These are phyloP conservation scores for Clavispora carvajalis DNA, from an alignment of 805 yeast genomes.

Conservation along the genomic window DNA sequence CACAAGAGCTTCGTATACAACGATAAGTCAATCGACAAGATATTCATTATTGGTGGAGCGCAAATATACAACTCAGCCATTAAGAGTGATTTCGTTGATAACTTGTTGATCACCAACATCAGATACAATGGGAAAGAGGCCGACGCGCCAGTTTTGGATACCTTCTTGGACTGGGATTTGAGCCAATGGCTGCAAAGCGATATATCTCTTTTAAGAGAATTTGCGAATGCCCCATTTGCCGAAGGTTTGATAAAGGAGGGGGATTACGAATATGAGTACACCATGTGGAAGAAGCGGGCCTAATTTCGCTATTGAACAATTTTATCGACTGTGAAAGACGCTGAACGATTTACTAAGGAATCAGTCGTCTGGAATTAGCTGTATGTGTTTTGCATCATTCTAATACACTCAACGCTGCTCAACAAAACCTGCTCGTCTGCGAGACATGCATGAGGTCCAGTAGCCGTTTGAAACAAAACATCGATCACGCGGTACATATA, in stretches of 20 bases:
- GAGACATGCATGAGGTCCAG: too few relatives aligned
- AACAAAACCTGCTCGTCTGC: too few relatives aligned
- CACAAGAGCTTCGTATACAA: neutral
- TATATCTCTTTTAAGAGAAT: conserved; percentile 29
- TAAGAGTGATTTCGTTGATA: conserved; percentile 39
- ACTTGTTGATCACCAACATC: conserved; percentile 69
- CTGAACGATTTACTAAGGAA: too few relatives aligned
- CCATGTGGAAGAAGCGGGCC: conserved; percentile 45
- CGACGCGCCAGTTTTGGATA: conserved; percentile 60
- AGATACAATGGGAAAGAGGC: conserved; percentile 18
- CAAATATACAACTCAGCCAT: conserved; percentile 67
- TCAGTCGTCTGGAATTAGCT: too few relatives aligned
- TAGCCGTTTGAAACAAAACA: too few relatives aligned
- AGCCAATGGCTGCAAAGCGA: conserved; percentile 34
- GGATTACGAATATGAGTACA: conserved; percentile 49
- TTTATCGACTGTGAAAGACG: too few relatives aligned
- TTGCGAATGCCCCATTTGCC: conserved; percentile 29
- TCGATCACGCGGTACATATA: too few relatives aligned
- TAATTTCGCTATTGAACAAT: neutral
- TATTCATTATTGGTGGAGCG: conserved; percentile 91
- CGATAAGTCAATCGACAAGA: conserved; percentile 38
- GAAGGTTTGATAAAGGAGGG: conserved; percentile 32
- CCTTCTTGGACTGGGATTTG: conserved; percentile 46
- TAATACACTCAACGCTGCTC: too few relatives aligned
- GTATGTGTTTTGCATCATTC: too few relatives aligned